phyloP scores from a whole-genome alignment of 805 yeast species.

The Blastobotrys americana region DNA sequence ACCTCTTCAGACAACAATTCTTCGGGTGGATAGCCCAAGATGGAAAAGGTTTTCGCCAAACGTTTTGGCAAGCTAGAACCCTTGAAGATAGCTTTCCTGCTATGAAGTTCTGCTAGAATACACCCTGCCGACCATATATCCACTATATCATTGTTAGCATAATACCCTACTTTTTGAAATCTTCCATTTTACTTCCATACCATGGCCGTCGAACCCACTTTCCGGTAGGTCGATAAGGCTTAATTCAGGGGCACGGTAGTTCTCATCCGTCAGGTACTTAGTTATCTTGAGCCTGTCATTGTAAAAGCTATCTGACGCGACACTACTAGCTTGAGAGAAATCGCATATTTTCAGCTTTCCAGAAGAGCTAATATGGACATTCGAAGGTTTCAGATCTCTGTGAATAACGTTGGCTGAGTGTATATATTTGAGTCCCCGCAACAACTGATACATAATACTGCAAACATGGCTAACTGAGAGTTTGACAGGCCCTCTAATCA shows the following conservation, averaged over 20 bases:
- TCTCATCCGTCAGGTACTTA: slow-evolving; percentile 80
- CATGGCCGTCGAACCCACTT: slow-evolving; percentile 26
- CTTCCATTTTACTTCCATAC: too few species aligned
- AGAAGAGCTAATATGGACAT: slow-evolving; percentile 64
- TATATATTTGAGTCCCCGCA: slow-evolving; percentile 80
- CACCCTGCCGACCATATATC: slow-evolving; percentile 96
- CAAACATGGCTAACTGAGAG: slow-evolving; percentile 80
- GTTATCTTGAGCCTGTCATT: slow-evolving; percentile 21
- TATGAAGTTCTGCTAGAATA: slow-evolving; percentile 76
- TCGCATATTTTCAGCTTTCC: slow-evolving; percentile 88
- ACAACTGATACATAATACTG: slow-evolving; percentile 67
- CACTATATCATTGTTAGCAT: slow-evolving; percentile 28
- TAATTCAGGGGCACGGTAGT: slow-evolving; percentile 94
- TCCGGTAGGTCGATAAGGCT: slow-evolving; percentile 17
- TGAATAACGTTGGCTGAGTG: slow-evolving; percentile 92
- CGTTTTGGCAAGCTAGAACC: slow-evolving; percentile 73
- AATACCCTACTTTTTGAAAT: too few species aligned
- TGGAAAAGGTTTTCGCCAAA: slow-evolving; percentile 55
- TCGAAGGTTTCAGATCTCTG: slow-evolving; percentile 88
- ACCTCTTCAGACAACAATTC: slow-evolving; percentile 5
- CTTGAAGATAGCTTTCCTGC: slow-evolving; percentile 69
- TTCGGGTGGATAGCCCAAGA: slow-evolving; percentile 64
- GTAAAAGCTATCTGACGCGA: slow-evolving; percentile 29
- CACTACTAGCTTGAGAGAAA: slow-evolving; percentile 85
- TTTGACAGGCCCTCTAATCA: slow-evolving; percentile 56